Evolutionary conservation across 2,329 filamentous ascomycete species (phyloP).

Genomic region (Botrytis porri): DNA sequence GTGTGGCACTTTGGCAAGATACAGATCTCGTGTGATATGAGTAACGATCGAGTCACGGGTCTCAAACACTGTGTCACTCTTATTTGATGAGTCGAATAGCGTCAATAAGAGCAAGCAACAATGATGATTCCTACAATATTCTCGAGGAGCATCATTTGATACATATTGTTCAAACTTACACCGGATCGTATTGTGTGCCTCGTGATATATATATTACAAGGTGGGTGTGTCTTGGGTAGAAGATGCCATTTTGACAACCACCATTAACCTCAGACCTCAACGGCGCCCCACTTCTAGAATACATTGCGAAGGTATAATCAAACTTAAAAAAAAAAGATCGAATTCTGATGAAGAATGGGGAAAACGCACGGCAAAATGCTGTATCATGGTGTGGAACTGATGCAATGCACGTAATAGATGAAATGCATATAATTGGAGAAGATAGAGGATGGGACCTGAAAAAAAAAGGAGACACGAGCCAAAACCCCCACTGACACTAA

Average conservation of each 20-base stretch:
- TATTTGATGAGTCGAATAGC: neutral
- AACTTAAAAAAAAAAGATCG: neutral
- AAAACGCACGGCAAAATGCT: neutral
- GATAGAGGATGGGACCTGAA: neutral
- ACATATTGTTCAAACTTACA: neutral
- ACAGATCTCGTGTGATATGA: slow-evolving; percentile 8
- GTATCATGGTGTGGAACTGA: slow-evolving; percentile 8
- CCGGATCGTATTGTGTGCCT: neutral
- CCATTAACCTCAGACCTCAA: neutral
- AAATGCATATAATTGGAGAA: slow-evolving; percentile 4
- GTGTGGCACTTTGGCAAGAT: neutral
- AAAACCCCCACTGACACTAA: slow-evolving; percentile 1
- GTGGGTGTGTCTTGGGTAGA: neutral
- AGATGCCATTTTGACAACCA: neutral
- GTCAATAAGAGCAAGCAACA: neutral
- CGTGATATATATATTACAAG: slow-evolving; percentile 1
- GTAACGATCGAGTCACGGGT: neutral
- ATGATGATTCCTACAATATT: too few species aligned
- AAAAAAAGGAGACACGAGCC: neutral
- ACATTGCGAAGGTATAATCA: neutral
- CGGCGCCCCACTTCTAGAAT: neutral
- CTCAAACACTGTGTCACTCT: neutral
- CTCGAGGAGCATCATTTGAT: neutral
- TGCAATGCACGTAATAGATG: slow-evolving; percentile 13
- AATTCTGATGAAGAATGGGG: neutral